Evolutionary conservation across 2,329 filamentous ascomycete genomes (phyloP).

Genomic region (Pseudocercospora macadamiae): DNA sequence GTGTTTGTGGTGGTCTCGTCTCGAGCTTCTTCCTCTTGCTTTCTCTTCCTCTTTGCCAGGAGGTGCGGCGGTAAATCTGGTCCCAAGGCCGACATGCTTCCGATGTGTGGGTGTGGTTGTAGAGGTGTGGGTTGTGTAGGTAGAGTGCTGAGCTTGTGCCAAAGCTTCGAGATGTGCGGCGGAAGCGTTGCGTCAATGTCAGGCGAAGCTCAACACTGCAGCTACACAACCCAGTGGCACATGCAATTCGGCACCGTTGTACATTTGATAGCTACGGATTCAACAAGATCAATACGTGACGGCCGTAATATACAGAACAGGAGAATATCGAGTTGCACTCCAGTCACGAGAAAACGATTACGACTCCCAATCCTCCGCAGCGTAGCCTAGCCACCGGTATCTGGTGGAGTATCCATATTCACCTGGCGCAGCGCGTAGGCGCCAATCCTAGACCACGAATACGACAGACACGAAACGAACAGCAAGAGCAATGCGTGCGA

Average conservation of each 20-base stretch:
- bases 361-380: constrained; percentile 1
- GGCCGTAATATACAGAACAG: too few species aligned
- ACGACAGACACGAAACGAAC: neutral
- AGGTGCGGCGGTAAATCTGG: constrained; percentile 71
- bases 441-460: neutral
- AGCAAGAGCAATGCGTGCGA: constrained; percentile 57
- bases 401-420: neutral
- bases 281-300: too few species aligned
- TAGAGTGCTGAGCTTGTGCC: neutral
- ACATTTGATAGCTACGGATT: neutral
- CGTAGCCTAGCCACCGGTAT: constrained; percentile 11
- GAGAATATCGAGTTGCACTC: too few species aligned
- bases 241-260: neutral
- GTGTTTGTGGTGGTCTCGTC: constrained; percentile 41
- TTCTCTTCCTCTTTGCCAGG: constrained; percentile 54
- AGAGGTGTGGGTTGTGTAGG: neutral
- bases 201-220: neutral
- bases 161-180: neutral
- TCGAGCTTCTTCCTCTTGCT: constrained; percentile 46
- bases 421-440: neutral
- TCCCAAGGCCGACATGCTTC: constrained; percentile 68
- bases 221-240: neutral
- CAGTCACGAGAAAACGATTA: neutral
- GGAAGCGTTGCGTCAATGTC: neutral
- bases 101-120: constrained; percentile 6